These are phyloP conservation scores for Kwoniella mangroviensis DNA, from an alignment of 768 basidiomycete genomes.

Conservation along the genomic window DNA sequence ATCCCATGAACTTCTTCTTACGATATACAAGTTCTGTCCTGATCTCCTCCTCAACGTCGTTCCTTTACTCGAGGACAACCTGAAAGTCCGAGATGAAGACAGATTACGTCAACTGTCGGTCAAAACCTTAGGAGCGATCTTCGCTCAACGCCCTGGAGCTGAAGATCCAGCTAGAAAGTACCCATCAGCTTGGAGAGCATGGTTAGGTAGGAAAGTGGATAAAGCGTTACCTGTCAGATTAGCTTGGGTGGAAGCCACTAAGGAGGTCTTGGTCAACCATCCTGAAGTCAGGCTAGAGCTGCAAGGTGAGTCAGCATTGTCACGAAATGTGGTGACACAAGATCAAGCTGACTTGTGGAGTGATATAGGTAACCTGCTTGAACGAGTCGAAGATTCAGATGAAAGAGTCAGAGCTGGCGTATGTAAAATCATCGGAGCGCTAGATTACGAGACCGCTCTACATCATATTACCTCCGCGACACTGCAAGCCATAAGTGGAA, in stretches of 20 bases:
- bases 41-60: constrained; percentile 84
- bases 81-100: constrained; percentile 71
- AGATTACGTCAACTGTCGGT: constrained; percentile 79
- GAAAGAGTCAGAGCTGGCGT: constrained; percentile 86
- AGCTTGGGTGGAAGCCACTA: constrained; percentile 74
- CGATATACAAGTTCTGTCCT: constrained; percentile 78
- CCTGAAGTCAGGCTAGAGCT: constrained; percentile 71
- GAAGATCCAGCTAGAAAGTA: constrained; percentile 77
- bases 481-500: constrained; percentile 69
- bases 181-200: constrained; percentile 80
- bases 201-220: constrained; percentile 80
- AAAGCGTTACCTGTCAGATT: constrained; percentile 72
- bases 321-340: not conserved
- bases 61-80: constrained; percentile 88
- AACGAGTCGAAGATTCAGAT: constrained; percentile 82
- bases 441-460: constrained; percentile 88
- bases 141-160: constrained; percentile 60
- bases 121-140: constrained; percentile 87
- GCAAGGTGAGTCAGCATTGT: constrained; percentile 66
- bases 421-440: constrained; percentile 75
- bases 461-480: constrained; percentile 75
- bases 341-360: not conserved
- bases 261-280: constrained; percentile 67
- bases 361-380: constrained; percentile 60
- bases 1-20: constrained; percentile 84